These are phyloP conservation scores for Paraconiothyrium sp. DNA, from an alignment of 2,329 filamentous ascomycete species.

Conservation along the genomic window DNA sequence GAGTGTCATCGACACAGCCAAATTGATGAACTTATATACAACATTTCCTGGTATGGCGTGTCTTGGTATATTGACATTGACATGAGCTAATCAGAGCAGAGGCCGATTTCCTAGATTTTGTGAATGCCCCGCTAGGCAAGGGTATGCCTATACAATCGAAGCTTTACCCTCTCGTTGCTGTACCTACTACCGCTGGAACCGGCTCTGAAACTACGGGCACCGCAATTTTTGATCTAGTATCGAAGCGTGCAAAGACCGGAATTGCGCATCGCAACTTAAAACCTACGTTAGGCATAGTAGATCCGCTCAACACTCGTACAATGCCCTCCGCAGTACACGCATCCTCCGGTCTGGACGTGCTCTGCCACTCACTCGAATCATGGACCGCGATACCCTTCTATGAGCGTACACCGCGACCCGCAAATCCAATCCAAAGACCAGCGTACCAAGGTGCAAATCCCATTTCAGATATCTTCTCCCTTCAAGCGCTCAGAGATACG, in stretches of 20 bases:
- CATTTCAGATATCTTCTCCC: conserved; percentile 95
- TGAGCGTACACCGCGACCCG: conserved; percentile 82
- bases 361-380: conserved; percentile 94
- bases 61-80: background rate
- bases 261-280: conserved; percentile 96
- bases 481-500: conserved; percentile 82
- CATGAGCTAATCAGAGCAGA: conserved; percentile 55
- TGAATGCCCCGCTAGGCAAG: conserved; percentile 91
- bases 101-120: conserved; percentile 95
- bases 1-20: conserved; percentile 97
- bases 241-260: conserved; percentile 91
- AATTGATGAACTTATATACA: conserved; percentile 97
- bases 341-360: conserved; percentile 88
- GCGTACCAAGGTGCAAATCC: conserved; percentile 98
- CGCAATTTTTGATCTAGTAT: conserved; percentile 94
- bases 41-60: conserved; percentile 69
- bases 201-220: conserved; percentile 96
- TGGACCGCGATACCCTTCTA: conserved; percentile 98
- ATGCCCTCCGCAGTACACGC: conserved; percentile 97
- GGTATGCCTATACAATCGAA: conserved; percentile 77
- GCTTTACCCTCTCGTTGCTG: conserved; percentile 79
- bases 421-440: conserved; percentile 88
- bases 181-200: conserved; percentile 86
- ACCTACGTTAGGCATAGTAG: conserved; percentile 88
- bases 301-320: conserved; percentile 88